phyloP scores from a whole-genome alignment of 2,329 filamentous ascomycete species.

The Nigrograna mackinnonii region DNA sequence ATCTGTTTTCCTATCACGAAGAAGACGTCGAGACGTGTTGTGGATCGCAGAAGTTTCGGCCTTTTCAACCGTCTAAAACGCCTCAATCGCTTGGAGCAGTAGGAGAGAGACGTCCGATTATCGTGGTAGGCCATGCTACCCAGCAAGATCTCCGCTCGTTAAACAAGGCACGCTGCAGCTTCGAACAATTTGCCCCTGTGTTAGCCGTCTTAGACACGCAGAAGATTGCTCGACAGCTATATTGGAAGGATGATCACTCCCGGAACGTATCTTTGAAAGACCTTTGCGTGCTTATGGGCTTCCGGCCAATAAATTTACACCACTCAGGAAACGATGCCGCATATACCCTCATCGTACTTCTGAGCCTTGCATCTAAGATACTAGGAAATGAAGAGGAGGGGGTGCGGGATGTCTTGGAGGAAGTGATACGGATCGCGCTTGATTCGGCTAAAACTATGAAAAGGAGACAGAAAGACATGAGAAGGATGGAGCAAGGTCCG shows the following conservation, averaged over 20 bases:
- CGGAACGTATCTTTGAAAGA: conserved; percentile 9
- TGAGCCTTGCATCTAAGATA: conserved; percentile 6
- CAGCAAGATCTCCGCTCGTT: conserved; percentile 4
- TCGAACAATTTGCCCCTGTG: conserved; percentile 4
- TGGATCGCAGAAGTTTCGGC: conserved; percentile 5
- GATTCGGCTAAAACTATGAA: conserved; percentile 1
- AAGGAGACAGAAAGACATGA: background rate
- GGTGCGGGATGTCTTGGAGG: background rate
- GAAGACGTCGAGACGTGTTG: conserved; percentile 8
- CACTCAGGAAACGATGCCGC: conserved; percentile 11
- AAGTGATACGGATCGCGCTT: background rate
- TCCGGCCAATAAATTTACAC: conserved; percentile 7
- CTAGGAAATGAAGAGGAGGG: background rate
- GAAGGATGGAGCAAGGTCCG: background rate
- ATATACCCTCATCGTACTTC: conserved; percentile 9
- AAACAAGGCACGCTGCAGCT: conserved; percentile 3
- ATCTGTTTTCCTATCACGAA: conserved; percentile 8
- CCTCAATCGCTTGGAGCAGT: background rate
- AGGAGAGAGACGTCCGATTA: conserved; percentile 3
- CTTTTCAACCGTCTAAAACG: conserved; percentile 2
- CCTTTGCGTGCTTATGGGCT: conserved; percentile 8
- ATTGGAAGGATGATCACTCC: conserved; percentile 7
- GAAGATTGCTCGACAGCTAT: conserved; percentile 9
- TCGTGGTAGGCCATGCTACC: conserved; percentile 6
- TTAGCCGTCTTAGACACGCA: conserved; percentile 11